phyloP scores from a whole-genome alignment of 1,139 yeast species.

The Lodderomyces orthopsilosis region DNA sequence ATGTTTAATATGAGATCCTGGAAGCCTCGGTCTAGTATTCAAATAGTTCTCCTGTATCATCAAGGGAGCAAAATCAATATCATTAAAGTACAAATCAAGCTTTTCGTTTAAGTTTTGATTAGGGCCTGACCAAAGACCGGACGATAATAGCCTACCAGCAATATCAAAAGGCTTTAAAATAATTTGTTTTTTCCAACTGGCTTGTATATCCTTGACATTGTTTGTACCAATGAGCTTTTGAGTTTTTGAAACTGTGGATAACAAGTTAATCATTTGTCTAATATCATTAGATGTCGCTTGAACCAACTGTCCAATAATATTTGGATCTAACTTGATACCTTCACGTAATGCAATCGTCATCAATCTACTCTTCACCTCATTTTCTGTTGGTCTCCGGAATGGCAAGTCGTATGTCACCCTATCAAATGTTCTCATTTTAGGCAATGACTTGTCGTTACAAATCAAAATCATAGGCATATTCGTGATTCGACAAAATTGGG shows the following conservation, averaged over 20 bases:
- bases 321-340: constrained; percentile 73
- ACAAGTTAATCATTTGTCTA: constrained; percentile 86
- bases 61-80: constrained; percentile 89
- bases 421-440: constrained; percentile 96
- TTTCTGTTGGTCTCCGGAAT: constrained; percentile 85
- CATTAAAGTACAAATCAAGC: constrained; percentile 88
- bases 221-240: constrained; percentile 59
- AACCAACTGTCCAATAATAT: constrained; percentile 79
- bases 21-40: constrained; percentile 55
- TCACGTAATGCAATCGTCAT: constrained; percentile 92
- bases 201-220: constrained; percentile 49
- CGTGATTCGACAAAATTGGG: constrained; percentile 81
- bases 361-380: constrained; percentile 75
- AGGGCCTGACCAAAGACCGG: constrained; percentile 14
- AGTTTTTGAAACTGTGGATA: constrained; percentile 79
- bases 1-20: constrained; percentile 51
- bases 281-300: constrained; percentile 87
- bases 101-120: constrained; percentile 70
- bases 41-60: constrained; percentile 96
- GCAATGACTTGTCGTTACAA: constrained; percentile 88
- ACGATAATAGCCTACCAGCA: constrained; percentile 60
- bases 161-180: constrained; percentile 94
- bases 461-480: constrained; percentile 87
- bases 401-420: constrained; percentile 77
- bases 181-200: constrained; percentile 84